Percentiles rank a stretch among this genome's conserved stretches.
These are phyloP conservation scores for Salix purpurea DNA, from an alignment of 345 rosid genomes.

Conservation along the genomic window DNA sequence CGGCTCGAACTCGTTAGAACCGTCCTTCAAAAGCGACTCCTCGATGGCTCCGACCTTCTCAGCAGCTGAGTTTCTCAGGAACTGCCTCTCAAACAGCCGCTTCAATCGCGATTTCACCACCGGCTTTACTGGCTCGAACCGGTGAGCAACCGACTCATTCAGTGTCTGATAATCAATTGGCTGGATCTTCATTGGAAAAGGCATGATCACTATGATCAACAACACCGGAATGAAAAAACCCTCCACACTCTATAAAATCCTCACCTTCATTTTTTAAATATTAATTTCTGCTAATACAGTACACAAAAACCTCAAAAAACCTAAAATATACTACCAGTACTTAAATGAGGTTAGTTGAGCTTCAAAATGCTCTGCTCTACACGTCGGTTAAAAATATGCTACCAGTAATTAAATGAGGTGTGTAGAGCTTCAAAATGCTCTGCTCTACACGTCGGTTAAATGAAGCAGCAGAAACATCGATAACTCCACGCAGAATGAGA, in stretches of 20 bases:
- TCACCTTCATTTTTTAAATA: slow-evolving; percentile 8
- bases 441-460: neutral
- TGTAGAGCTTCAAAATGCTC: slow-evolving; percentile 2
- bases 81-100: slow-evolving; percentile 84
- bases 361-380: neutral
- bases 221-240: neutral
- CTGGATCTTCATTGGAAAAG: slow-evolving; percentile 69
- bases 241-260: neutral
- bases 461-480: neutral
- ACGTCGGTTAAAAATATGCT: neutral
- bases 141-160: slow-evolving; percentile 28
- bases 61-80: slow-evolving; percentile 43
- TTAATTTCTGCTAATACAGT: slow-evolving; percentile 3
- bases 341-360: slow-evolving; percentile 1
- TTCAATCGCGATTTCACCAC: slow-evolving; percentile 68
- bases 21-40: slow-evolving; percentile 39
- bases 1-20: slow-evolving; percentile 60
- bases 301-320: neutral
- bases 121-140: slow-evolving; percentile 46
- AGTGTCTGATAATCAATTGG: slow-evolving; percentile 50
- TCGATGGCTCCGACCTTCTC: slow-evolving; percentile 35
- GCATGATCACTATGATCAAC: slow-evolving; percentile 30
- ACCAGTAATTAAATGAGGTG: neutral
- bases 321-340: neutral
- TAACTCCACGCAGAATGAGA: neutral